A percentile compares a stretch with the other conserved stretches of the same genome.
phyloP scores from a whole-genome alignment of 1,139 yeast genomes.

The Waltiozyma sp. region DNA sequence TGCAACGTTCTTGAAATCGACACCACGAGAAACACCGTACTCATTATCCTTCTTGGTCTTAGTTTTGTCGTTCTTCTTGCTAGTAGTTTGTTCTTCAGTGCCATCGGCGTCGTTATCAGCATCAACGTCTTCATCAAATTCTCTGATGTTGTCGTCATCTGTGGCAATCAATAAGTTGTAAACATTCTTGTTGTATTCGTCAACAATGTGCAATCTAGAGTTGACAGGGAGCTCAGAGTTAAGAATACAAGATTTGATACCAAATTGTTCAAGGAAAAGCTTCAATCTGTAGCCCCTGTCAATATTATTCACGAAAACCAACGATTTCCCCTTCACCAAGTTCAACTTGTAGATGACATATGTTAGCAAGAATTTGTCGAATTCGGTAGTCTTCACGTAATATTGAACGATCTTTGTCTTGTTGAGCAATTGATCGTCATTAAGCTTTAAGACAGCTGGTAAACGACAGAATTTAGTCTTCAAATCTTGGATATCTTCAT shows the following conservation, averaged over 20 bases:
- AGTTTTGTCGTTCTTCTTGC: constrained; percentile 23
- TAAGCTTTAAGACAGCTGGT: constrained; percentile 74
- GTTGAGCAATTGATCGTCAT: constrained; percentile 47
- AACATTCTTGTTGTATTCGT: constrained; percentile 85
- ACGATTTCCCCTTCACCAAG: constrained; percentile 82
- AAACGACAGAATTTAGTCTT: constrained; percentile 71
- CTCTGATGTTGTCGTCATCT: constrained; percentile 62
- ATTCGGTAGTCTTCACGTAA: constrained; percentile 77
- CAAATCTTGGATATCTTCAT: constrained; percentile 71
- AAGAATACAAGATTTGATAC: constrained; percentile 77
- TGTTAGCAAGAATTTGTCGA: constrained; percentile 82
- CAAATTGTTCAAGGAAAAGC: constrained; percentile 88
- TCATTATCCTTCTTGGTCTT: constrained; percentile 46
- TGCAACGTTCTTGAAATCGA: constrained; percentile 91
- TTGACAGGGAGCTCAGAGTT: constrained; percentile 90
- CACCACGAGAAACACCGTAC: constrained; percentile 94
- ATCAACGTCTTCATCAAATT: constrained; percentile 38
- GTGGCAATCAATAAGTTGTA: constrained; percentile 88
- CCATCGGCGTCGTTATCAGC: constrained; percentile 26
- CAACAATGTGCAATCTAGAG: constrained; percentile 89
- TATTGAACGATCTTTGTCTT: constrained; percentile 66
- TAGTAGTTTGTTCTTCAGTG: constrained; percentile 11
- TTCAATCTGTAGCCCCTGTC: constrained; percentile 93
- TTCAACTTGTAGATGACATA: constrained; percentile 87
- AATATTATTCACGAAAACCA: constrained; percentile 84